These are phyloP conservation scores for Vitellaria paradoxa DNA, from an alignment of 179 eudicot species.

Conservation along the genomic window DNA sequence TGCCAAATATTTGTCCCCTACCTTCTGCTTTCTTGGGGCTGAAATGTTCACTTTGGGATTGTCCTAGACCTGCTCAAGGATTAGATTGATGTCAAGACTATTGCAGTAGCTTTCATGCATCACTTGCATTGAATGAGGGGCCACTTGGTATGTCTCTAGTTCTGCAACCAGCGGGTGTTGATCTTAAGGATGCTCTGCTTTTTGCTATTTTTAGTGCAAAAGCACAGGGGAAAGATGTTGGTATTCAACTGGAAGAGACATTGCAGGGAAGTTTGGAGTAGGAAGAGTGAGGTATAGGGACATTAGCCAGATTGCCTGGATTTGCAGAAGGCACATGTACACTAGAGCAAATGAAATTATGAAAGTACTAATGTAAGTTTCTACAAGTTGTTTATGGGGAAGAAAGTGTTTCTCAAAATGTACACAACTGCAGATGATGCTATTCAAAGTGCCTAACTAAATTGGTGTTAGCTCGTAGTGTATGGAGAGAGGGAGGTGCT, in stretches of 20 bases:
- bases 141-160: slow-evolving; percentile 91
- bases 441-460: no score
- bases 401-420: no score
- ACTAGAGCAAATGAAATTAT: slow-evolving; percentile 64
- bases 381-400: neutral
- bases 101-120: slow-evolving; percentile 77
- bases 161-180: slow-evolving; percentile 89
- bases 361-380: slow-evolving; percentile 64
- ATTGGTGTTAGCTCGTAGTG: no score
- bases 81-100: slow-evolving; percentile 76
- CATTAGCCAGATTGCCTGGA: slow-evolving; percentile 89
- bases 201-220: slow-evolving; percentile 90
- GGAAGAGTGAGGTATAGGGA: slow-evolving; percentile 94
- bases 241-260: slow-evolving; percentile 79
- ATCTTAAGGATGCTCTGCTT: slow-evolving; percentile 80
- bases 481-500: neutral
- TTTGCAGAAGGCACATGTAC: slow-evolving; percentile 74
- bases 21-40: slow-evolving; percentile 96
- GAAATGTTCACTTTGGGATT: slow-evolving; percentile 98
- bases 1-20: slow-evolving; percentile 66
- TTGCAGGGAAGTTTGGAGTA: slow-evolving; percentile 89
- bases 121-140: slow-evolving; percentile 84
- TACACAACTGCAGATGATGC: no score
- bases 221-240: slow-evolving; percentile 69
- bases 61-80: slow-evolving; percentile 91